These are phyloP conservation scores for Choricystis sp. DNA, from an alignment of 139 green algal genomes.

Conservation along the genomic window DNA sequence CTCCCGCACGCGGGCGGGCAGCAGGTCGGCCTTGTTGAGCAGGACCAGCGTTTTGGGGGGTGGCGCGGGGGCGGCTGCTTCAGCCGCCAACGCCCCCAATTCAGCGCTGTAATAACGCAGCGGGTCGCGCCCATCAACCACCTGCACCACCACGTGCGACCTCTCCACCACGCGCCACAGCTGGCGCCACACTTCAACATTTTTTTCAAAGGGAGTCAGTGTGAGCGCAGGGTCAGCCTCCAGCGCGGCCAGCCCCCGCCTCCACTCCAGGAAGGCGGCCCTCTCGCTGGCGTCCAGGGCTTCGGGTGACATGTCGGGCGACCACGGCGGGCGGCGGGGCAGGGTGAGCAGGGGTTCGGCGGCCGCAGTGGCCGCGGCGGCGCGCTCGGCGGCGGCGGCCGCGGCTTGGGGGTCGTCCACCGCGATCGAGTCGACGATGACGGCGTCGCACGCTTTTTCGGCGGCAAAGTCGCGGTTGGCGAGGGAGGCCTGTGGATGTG, in stretches of 20 bases:
- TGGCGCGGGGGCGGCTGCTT: constrained; percentile 48
- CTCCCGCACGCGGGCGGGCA: constrained; percentile 38
- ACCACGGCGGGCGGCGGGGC: constrained; percentile 69
- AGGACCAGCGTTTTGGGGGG: constrained; percentile 48
- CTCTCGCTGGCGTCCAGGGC: constrained; percentile 66
- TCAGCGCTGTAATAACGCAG: constrained; percentile 80
- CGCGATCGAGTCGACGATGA: constrained; percentile 42
- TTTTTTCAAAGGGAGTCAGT: constrained; percentile 98
- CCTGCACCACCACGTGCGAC: constrained; percentile 82
- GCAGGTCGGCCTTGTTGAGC: constrained; percentile 96
- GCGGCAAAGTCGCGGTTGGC: constrained; percentile 74
- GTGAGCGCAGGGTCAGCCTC: constrained; percentile 77
- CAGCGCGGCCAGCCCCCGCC: constrained; percentile 52
- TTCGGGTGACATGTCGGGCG: constrained; percentile 40
- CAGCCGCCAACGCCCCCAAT: constrained; percentile 53
- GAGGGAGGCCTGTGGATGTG: constrained; percentile 49
- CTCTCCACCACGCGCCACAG: constrained; percentile 95
- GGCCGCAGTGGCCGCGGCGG: constrained; percentile 20
- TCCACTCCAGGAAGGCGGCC: constrained; percentile 74
- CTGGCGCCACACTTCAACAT: constrained; percentile 97
- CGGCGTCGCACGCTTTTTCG: constrained; percentile 39
- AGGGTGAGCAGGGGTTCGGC: constrained; percentile 28
- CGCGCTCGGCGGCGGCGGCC: constrained; percentile 26
- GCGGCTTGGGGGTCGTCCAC: constrained; percentile 19
- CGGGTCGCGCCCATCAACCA: constrained; percentile 87